These are phyloP conservation scores for Jimgerdemannia lactiflua DNA, from an alignment of 192 early-diverging fungal genomes.

Conservation along the genomic window DNA sequence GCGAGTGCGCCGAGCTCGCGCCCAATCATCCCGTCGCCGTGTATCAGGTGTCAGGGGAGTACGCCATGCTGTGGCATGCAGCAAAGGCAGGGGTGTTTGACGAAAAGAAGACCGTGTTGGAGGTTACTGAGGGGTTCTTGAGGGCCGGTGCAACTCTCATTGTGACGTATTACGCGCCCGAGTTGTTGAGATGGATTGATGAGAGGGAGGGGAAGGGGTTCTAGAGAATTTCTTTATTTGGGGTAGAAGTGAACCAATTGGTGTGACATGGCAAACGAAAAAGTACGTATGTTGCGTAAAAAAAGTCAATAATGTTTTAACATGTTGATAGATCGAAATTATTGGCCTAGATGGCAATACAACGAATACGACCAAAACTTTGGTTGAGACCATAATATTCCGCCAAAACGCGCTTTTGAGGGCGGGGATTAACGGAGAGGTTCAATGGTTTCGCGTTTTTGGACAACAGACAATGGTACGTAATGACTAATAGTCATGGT, in stretches of 20 bases:
- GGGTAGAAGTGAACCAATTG: neutral
- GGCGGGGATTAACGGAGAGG: too few relatives aligned
- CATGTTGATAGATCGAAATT: too few relatives aligned
- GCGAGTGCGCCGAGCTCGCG: constrained; percentile 73
- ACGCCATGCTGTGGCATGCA: constrained; percentile 81
- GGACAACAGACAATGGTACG: too few relatives aligned
- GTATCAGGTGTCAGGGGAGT: constrained; percentile 94
- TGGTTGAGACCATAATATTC: too few relatives aligned
- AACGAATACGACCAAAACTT: too few relatives aligned
- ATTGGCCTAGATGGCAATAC: too few relatives aligned
- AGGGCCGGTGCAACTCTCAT: constrained; percentile 92
- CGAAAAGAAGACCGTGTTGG: constrained; percentile 80
- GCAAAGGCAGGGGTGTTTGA: constrained; percentile 83
- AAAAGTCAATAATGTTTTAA: too few relatives aligned
- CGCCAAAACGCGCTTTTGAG: too few relatives aligned
- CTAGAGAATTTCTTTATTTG: neutral
- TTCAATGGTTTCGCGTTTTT: too few relatives aligned
- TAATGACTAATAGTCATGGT: too few relatives aligned
- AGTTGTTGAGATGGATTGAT: constrained; percentile 89
- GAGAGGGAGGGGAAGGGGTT: constrained; percentile 16
- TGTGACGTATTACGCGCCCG: constrained; percentile 96
- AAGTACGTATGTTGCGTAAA: too few relatives aligned
- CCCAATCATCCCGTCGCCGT: constrained; percentile 92
- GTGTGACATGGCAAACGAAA: too few relatives aligned
- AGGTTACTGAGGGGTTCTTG: constrained; percentile 76